Percentiles rank a stretch among this genome's conserved stretches.
Evolutionary conservation across 306 rosid species (phyloP).

Genomic region (Vachellia collinsii): DNA sequence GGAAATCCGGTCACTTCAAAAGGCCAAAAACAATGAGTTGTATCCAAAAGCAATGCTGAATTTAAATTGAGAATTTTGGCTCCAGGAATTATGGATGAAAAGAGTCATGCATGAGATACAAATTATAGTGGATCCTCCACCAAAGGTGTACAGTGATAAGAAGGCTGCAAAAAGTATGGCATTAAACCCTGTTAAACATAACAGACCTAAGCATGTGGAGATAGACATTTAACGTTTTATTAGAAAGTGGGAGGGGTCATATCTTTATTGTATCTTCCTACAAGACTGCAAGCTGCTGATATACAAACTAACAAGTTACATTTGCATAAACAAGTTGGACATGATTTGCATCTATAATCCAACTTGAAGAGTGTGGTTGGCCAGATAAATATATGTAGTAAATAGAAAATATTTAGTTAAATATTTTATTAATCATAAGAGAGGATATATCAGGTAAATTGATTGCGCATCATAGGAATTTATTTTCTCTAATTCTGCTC

Average conservation of each 20-base stretch:
- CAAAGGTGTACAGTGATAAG: not conserved
- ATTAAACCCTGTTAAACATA: not conserved
- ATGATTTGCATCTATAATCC: not conserved
- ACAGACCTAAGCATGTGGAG: not conserved
- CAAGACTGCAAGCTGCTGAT: too few species aligned
- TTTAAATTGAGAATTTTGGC: not conserved
- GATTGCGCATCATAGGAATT: not conserved
- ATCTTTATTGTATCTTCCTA: too few species aligned
- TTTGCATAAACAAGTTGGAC: too few species aligned
- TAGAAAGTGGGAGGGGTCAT: not conserved
- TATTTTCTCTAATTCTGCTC: not conserved
- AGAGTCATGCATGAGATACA: not conserved
- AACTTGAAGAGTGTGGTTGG: not conserved
- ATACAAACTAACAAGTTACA: too few species aligned
- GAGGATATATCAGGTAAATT: not conserved
- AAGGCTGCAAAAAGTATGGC: not conserved
- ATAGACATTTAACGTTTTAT: too few species aligned
- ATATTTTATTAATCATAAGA: not conserved
- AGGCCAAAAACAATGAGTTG: not conserved
- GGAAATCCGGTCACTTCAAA: too few species aligned
- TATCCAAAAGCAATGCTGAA: not conserved
- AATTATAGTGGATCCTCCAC: not conserved
- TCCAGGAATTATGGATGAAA: not conserved
- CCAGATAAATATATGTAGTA: not conserved
- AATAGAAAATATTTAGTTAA: not conserved